phyloP scores from a whole-genome alignment of 2,329 filamentous ascomycete genomes.

The Fusarium nelsonii region DNA sequence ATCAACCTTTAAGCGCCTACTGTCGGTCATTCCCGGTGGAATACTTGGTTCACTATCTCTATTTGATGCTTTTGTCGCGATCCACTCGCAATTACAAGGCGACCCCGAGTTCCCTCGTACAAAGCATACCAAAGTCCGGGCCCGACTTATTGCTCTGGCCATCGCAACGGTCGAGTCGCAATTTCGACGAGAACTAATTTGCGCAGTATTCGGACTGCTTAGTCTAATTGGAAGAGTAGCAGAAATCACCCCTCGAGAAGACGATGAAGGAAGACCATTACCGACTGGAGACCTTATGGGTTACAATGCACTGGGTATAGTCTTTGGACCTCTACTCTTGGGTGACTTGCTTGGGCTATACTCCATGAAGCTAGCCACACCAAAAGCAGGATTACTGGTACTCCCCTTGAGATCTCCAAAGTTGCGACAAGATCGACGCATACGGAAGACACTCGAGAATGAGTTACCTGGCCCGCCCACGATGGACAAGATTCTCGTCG shows the following conservation, averaged over 20 bases:
- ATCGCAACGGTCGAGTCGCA: conserved; percentile 70
- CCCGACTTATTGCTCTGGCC: conserved; percentile 74
- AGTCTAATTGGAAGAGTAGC: conserved; percentile 70
- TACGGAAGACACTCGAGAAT: conserved; percentile 28
- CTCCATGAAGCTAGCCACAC: conserved; percentile 60
- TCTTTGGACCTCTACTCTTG: conserved; percentile 74
- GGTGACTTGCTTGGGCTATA: conserved; percentile 68
- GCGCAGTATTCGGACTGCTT: conserved; percentile 74
- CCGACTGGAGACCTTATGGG: conserved; percentile 72
- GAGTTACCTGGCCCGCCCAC: conserved; percentile 44
- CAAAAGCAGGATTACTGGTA: conserved; percentile 57
- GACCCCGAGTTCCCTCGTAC: conserved; percentile 65
- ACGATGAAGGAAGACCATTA: conserved; percentile 63
- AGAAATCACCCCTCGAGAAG: conserved; percentile 65
- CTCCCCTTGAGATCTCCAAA: conserved; percentile 59
- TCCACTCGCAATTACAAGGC: conserved; percentile 67
- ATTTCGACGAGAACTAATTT: conserved; percentile 73
- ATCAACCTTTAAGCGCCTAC: conserved; percentile 74
- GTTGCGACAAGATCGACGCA: conserved; percentile 48
- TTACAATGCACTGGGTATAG: conserved; percentile 71
- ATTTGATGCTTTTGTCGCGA: conserved; percentile 72
- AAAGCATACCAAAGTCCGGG: conserved; percentile 68
- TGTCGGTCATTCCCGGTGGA: conserved; percentile 72
- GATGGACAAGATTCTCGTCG: conserved; percentile 69
- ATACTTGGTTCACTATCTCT: conserved; percentile 72